Base-by-base conservation (phyloP, 352 stramenopile species). In the Phytopythium delawarense region DNA sequence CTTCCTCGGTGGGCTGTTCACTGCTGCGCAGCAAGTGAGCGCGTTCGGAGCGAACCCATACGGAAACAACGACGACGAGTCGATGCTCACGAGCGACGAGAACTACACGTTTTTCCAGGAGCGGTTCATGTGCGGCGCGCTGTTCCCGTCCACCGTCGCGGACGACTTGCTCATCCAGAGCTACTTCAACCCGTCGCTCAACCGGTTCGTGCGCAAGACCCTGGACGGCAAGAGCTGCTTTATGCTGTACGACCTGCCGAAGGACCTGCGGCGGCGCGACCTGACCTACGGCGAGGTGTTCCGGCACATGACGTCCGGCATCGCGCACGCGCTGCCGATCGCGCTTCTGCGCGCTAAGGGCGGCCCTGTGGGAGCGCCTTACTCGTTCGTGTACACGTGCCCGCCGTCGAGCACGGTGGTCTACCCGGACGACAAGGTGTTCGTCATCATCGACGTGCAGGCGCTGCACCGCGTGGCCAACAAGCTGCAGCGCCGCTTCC, bases 121-220 rank as follows among this genome's bases (percentile, higher is more conserved):
- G 44, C 78, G 87, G 2, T 95, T 92, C 68, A 92, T 95, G 82
- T 77, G 81, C 20, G 87, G 87, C 8, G 81, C 81, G 12, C 61
- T 94, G 49, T 95, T 95, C 46, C 87, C 84, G 16, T 91, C 81
- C 9, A 91, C 81, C 28, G 87, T 94, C 0, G 83, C 82, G 0
- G 87, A 95, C 63, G 81, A 93, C 37, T 59, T 95, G 65, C 62
- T 95, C 35, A 91, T 95, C 57, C 87, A 95, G 62, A 94, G 83
- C 61, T 95, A 92, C 62, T 94, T 92, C 69, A 92, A 95, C 46
- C 81, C 84, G 40, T 93, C 84, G 20, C 66, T 95, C n/a, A 92
- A 95, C 63, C 68, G 72, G 57, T 94, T 95, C 34, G 86, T 95
- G 28, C 79, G 80, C 15, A 87, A 88, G 60, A 91, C 92, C 62